Percentiles rank a stretch among this genome's conserved stretches.
Conservation (phyloP, 139 green algal genomes). For the Chlamydomonas sp. region DNA sequence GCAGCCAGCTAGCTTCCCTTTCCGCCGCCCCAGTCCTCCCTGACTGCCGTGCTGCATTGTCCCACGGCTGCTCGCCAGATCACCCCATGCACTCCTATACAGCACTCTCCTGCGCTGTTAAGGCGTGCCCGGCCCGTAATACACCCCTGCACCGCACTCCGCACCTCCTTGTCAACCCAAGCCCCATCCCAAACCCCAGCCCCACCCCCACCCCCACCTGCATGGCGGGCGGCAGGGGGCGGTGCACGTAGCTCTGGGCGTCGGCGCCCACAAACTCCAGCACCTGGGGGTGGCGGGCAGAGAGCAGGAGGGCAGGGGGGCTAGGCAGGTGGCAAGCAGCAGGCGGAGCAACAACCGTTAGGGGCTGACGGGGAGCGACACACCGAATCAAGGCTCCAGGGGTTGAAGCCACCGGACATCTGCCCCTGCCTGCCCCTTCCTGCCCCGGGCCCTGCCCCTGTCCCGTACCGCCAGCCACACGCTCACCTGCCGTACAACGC, state of each 20-base stretch:
- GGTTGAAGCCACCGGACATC: background rate
- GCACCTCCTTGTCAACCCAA: background rate
- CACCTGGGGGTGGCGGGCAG: slow-evolving; percentile 23
- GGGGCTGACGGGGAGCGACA: no score
- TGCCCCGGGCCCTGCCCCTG: no score
- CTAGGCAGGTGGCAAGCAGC: background rate
- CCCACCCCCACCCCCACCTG: slow-evolving; percentile 50
- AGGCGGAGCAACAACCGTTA: background rate
- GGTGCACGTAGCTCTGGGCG: slow-evolving; percentile 32
- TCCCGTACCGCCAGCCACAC: no score
- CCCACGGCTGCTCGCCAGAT: no score
- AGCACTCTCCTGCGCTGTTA: no score
- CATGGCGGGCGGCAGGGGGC: slow-evolving; percentile 53
- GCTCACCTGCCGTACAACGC: slow-evolving; percentile 44
- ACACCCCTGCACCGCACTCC: no score
- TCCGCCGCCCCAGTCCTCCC: no score
- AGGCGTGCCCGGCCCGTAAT: no score
- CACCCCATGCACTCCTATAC: no score
- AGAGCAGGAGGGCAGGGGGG: background rate
- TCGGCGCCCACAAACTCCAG: slow-evolving; percentile 77
- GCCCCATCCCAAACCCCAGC: background rate
- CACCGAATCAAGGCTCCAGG: background rate
- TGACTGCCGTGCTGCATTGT: no score
- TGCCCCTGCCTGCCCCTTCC: no score
- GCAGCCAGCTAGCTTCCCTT: no score